Evolutionary conservation across 2,329 filamentous ascomycete genomes (phyloP).

Genomic region (Verticillium albo-atrum): DNA sequence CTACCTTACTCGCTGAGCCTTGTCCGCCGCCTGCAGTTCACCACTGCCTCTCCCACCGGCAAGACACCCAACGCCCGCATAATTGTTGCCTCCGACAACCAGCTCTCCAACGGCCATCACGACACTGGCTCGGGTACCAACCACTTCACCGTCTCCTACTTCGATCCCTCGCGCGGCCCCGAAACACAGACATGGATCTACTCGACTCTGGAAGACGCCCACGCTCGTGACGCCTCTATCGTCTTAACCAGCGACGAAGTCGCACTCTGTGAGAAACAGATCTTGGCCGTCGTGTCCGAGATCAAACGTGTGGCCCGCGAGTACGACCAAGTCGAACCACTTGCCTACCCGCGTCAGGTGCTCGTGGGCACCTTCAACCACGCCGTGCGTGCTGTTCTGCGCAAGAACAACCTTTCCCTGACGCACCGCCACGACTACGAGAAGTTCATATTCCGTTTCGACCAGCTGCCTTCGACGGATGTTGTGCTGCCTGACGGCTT

Average conservation of each 20-base stretch:
- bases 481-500: slow-evolving; percentile 40
- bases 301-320: slow-evolving; percentile 19
- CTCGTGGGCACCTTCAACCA: slow-evolving; percentile 31
- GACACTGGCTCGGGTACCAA: not conserved
- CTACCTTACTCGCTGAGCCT: slow-evolving; percentile 57
- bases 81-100: slow-evolving; percentile 26
- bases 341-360: slow-evolving; percentile 21
- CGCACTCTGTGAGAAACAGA: slow-evolving; percentile 24
- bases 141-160: slow-evolving; percentile 52
- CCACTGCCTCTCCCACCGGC: slow-evolving; percentile 30
- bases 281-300: slow-evolving; percentile 24
- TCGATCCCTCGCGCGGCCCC: slow-evolving; percentile 55
- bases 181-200: slow-evolving; percentile 66
- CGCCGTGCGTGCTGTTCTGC: slow-evolving; percentile 13
- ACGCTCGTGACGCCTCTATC: slow-evolving; percentile 6
- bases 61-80: slow-evolving; percentile 38
- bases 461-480: slow-evolving; percentile 33
- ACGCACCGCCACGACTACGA: slow-evolving; percentile 28
- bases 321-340: slow-evolving; percentile 10
- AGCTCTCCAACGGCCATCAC: not conserved
- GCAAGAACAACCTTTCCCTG: not conserved
- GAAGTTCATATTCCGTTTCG: slow-evolving; percentile 55
- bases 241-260: slow-evolving; percentile 14
- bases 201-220: slow-evolving; percentile 40
- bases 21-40: slow-evolving; percentile 59